Base-by-base conservation (phyloP, 2,329 filamentous ascomycete genomes). In the Penicillium corylophilum region DNA sequence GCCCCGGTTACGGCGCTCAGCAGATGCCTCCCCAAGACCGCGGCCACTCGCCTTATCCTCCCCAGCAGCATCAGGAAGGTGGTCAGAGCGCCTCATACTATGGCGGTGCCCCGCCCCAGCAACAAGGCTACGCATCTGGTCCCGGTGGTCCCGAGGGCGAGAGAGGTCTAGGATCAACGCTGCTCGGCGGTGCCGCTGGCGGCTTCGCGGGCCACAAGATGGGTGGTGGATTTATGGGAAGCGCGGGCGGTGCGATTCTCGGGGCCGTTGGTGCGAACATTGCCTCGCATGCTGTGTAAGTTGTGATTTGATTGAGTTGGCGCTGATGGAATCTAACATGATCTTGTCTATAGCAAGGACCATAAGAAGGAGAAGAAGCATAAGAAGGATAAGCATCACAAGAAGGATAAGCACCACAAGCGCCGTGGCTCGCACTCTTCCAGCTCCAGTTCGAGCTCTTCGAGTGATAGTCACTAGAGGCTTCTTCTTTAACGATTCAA, bases 81-180 rank as follows among this genome's bases (percentile, higher is more conserved):
- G 68, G 68, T 40, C 64, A 62, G 48, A 71, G 51, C 43, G 60
- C 65, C 28, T 61, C 62, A 2, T 73, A 71, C 51, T 73, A 72
- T 42, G 61, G 61, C 2, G 50, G 42, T 8, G 50, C 50, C 23
- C 56, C 55, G 2, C 40, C 58, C 18, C 53, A 59, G 16, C 64
- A 66, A 39, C 52, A 56, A 35, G 63, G 56, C 43, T 56, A 60
- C 4, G 26, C 51, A 5, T 51, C 58, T 18, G 58, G 53, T 23
- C 54, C 62, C 4, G 59, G 44, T 23, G 59, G 57, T 12, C 55
- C 44, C 1, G 58, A 60, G 20, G 58, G 53, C 1, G 60, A 62
- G 2, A 56, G 42, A 44, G 60, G 60, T 24, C 57, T 63, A 6
- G 60, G 59, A 22, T 61, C 59, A 3, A 60, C 59, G 2, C 45